Evolutionary conservation across 108 stramenopile genomes (phyloP).

Genomic region (Phaeodactylum tricornutum): DNA sequence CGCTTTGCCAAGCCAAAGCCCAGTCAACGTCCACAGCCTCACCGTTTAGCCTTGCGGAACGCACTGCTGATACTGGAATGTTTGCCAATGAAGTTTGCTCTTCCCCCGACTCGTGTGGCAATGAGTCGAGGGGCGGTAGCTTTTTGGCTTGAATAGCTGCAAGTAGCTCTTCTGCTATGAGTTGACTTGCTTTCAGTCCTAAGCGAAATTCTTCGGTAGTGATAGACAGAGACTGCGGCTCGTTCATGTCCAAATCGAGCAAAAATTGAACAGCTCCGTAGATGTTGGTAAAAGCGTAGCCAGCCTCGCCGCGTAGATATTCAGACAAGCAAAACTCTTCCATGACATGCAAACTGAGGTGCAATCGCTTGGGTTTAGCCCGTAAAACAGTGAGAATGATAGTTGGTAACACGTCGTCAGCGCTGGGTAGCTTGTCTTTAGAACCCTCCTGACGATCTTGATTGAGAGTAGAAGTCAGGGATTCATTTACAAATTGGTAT

Average conservation of each 20-base stretch:
- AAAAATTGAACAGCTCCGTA: slow-evolving; percentile 81
- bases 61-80: slow-evolving; percentile 29
- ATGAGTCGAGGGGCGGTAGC: too few relatives aligned
- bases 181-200: slow-evolving; percentile 38
- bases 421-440: slow-evolving; percentile 36
- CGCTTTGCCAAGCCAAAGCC: slow-evolving; percentile 39
- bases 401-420: slow-evolving; percentile 77
- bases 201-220: slow-evolving; percentile 41
- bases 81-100: background rate
- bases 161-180: slow-evolving; percentile 8
- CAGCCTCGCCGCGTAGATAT: slow-evolving; percentile 65
- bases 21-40: slow-evolving; percentile 58
- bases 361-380: slow-evolving; percentile 32
- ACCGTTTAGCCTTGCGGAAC: slow-evolving; percentile 45
- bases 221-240: slow-evolving; percentile 29
- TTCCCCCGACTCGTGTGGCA: background rate
- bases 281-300: slow-evolving; percentile 77
- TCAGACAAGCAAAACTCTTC: slow-evolving; percentile 51
- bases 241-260: slow-evolving; percentile 43
- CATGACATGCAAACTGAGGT: slow-evolving; percentile 40
- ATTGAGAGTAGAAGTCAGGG: slow-evolving; percentile 42
- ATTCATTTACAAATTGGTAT: slow-evolving; percentile 46
- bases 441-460: slow-evolving; percentile 2
- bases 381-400: slow-evolving; percentile 60
- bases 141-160: background rate